phyloP scores from a whole-genome alignment of 352 stramenopile genomes.

The Phytophthora pseudosyringae region DNA sequence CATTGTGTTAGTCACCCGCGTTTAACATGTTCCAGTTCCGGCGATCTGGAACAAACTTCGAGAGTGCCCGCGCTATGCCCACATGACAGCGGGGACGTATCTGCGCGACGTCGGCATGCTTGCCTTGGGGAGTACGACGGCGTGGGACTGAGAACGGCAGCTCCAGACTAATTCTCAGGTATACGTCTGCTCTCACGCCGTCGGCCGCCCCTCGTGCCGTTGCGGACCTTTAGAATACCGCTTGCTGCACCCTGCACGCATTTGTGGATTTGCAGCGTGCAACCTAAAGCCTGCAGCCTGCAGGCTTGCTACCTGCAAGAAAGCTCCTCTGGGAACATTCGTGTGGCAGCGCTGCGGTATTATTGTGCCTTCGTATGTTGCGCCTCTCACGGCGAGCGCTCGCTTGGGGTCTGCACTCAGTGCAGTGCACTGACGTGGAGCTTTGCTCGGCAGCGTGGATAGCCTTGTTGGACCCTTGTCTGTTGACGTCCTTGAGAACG shows the following conservation, averaged over 20 bases:
- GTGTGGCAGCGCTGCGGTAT: not conserved
- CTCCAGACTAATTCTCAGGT: not conserved
- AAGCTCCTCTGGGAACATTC: not conserved
- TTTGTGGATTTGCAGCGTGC: not conserved
- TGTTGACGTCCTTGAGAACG: no score
- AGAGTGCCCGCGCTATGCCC: not conserved
- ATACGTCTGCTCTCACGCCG: not conserved
- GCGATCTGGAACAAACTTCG: constrained; percentile 21
- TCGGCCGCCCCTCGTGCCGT: not conserved
- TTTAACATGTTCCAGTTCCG: constrained; percentile 30
- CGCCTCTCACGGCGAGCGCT: not conserved
- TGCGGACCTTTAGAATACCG: not conserved
- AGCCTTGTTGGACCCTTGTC: no score
- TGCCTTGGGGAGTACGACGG: no score
- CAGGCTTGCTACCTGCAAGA: not conserved
- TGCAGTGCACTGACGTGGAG: no score
- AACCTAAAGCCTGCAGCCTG: not conserved
- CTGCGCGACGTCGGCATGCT: not conserved
- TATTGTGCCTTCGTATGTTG: not conserved
- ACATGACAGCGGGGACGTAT: not conserved
- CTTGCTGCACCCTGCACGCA: not conserved
- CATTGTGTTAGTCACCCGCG: constrained; percentile 8
- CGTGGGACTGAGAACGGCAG: no score
- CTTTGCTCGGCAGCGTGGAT: no score
- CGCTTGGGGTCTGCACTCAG: not conserved